Evolutionary conservation across 2,329 filamentous ascomycete genomes (phyloP), one percentile per base, ranked within the genome.

Genomic region (Lizonia empirigonia): DNA sequence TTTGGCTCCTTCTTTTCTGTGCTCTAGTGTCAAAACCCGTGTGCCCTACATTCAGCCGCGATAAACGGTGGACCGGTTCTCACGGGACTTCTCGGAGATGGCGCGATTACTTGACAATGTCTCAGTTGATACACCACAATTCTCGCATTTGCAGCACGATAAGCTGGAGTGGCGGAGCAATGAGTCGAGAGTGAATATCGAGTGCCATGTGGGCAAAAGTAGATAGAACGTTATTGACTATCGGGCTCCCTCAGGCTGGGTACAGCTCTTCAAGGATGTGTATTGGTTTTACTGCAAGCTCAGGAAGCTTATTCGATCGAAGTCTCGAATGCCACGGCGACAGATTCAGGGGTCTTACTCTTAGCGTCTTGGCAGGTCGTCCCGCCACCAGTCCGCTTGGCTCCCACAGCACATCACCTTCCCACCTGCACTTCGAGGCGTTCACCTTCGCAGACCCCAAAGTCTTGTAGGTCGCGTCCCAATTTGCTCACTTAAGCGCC

Each of bases 401-500:
- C 15, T 23, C n/a, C 32, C 15, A 30, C 24, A 30, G 18, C 23
- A 24, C 19, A 20, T 20, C 26, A 24, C 29, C 12, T 24, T 16
- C 4, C 12, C 32, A 18, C 12, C 44, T 27, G 42, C 16, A 22
- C n/a, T n/a, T 23, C 8, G 5, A 39, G 37, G n/a, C 33, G 20
- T 34, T 20, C 33, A 27, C 13, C 27, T 34, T 37, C 33, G 29
- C 22, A 29, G 7, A 6, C 16, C 27, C 15, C 32, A 19, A 15
- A 20, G 20, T 19, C 30, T 33, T 32, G 29, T 16, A 34, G 38
- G 26, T 44, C 32, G 23, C 20, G 36, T 38, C 27, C 10, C 26
- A 47, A 52, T 42, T 47, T 33, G 37, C 33, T 42, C 33, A 29
- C 5, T 38, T 44, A 52, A 29, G 49, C 42, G 44, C 44, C 27